These are phyloP conservation scores for Cymbopogon flexuosus DNA, from an alignment of 202 grass and related monocot genomes.

Conservation along the genomic window DNA sequence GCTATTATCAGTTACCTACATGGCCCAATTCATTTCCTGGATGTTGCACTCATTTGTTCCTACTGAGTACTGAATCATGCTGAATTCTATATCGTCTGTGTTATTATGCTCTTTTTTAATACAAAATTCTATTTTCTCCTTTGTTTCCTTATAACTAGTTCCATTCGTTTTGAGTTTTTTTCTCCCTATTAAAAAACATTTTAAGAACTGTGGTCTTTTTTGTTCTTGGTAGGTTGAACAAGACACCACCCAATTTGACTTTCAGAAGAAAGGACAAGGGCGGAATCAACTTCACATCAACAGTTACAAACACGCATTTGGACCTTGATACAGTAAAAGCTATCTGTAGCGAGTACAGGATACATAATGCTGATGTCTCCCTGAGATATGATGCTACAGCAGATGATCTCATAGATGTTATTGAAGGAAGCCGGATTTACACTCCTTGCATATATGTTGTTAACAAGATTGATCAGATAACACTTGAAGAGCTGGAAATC, in stretches of 20 bases:
- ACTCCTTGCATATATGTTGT: conserved; percentile 92
- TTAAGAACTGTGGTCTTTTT: conserved; percentile 19
- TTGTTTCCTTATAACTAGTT: background rate
- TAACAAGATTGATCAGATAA: conserved; percentile 98
- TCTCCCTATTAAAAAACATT: background rate
- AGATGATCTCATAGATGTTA: conserved; percentile 96
- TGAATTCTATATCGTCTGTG: background rate
- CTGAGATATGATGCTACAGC: conserved; percentile 85
- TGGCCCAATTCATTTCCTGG: background rate
- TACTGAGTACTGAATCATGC: background rate
- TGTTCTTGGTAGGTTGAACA: conserved; percentile 73
- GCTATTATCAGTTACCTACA: background rate
- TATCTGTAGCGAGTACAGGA: conserved; percentile 91
- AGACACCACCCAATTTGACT: conserved; percentile 82
- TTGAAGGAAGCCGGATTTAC: conserved; percentile 95
- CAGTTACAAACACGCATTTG: conserved; percentile 71
- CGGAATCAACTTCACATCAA: conserved; percentile 94
- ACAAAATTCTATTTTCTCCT: conserved; percentile 15
- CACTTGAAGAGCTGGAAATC: conserved; percentile 93
- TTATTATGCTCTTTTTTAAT: background rate
- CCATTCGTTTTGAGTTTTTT: background rate
- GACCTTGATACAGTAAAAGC: conserved; percentile 94
- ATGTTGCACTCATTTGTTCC: conserved; percentile 1
- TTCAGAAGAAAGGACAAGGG: conserved; percentile 92
- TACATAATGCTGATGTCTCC: conserved; percentile 90